These are phyloP conservation scores for Lyophyllum semitale DNA, from an alignment of 768 basidiomycete genomes.

Conservation along the genomic window DNA sequence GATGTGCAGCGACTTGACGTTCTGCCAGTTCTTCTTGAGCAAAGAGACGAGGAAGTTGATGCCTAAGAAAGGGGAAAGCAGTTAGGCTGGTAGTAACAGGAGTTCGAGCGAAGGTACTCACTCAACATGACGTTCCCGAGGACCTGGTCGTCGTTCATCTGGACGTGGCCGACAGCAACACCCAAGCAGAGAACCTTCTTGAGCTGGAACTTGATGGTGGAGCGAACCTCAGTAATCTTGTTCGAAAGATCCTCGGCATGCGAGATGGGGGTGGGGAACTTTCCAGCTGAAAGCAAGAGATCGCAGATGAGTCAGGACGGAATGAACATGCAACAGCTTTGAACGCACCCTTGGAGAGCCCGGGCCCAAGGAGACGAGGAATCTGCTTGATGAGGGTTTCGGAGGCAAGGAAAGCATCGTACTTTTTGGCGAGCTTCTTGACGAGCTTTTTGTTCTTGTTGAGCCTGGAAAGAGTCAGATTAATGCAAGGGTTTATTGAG, in stretches of 20 bases:
- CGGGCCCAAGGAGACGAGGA: slow-evolving; percentile 98
- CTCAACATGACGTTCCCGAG: slow-evolving; percentile 97
- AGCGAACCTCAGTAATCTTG: slow-evolving; percentile 94
- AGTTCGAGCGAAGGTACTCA: slow-evolving; percentile 35
- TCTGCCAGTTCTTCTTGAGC: slow-evolving; percentile 99
- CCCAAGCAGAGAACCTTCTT: slow-evolving; percentile 99
- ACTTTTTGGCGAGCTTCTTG: slow-evolving; percentile 99
- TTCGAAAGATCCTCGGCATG: slow-evolving; percentile 86
- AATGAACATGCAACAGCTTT: background rate
- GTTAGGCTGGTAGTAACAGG: slow-evolving; percentile 5
- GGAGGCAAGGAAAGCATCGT: slow-evolving; percentile 97
- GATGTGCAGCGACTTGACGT: slow-evolving; percentile 97
- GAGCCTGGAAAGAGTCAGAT: slow-evolving; percentile 57
- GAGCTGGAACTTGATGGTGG: slow-evolving; percentile 99
- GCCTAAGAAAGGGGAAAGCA: slow-evolving; percentile 46
- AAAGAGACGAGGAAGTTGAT: slow-evolving; percentile 99
- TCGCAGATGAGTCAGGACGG: background rate
- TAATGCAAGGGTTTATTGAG: background rate
- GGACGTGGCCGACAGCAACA: slow-evolving; percentile 96
- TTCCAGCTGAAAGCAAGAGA: slow-evolving; percentile 72
- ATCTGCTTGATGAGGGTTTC: slow-evolving; percentile 99
- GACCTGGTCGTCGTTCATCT: slow-evolving; percentile 98
- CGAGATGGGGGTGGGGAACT: slow-evolving; percentile 97
- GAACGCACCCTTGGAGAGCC: slow-evolving; percentile 92
- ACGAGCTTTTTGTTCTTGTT: slow-evolving; percentile 99